phyloP scores from a whole-genome alignment of 257 asterid genomes.

The Plantago ovata region DNA sequence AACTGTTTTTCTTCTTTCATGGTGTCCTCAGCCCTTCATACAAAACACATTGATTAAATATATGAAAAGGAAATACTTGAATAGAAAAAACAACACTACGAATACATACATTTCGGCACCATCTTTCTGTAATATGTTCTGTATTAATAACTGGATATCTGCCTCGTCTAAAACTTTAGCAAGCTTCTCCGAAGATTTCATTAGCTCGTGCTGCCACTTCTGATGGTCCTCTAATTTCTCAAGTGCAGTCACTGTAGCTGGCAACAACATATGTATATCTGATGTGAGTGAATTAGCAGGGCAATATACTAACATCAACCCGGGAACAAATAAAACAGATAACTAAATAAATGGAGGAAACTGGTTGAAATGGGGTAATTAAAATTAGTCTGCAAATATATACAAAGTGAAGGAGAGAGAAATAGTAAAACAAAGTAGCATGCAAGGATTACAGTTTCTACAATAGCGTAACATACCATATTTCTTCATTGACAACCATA shows the following conservation, averaged over 20 bases:
- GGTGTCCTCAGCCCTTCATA: slow-evolving; percentile 67
- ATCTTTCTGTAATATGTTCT: slow-evolving; percentile 42
- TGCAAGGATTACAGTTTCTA: not conserved
- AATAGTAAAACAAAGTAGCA: not conserved
- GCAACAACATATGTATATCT: slow-evolving; percentile 21
- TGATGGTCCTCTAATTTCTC: slow-evolving; percentile 42
- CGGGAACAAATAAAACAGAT: slow-evolving; percentile 4
- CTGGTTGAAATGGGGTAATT: not conserved
- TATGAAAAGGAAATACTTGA: slow-evolving; percentile 16
- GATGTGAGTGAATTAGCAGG: slow-evolving; percentile 1
- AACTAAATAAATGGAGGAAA: not conserved
- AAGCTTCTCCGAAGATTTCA: slow-evolving; percentile 71
- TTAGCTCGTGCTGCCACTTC: slow-evolving; percentile 47
- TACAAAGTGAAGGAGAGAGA: slow-evolving; percentile 3
- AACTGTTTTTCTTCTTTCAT: slow-evolving; percentile 47
- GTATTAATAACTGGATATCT: slow-evolving; percentile 55
- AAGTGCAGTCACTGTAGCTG: slow-evolving; percentile 66
- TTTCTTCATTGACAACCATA: not conserved
- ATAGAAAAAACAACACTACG: slow-evolving; percentile 14
- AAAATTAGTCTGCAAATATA: not conserved
- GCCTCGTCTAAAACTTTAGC: slow-evolving; percentile 61
- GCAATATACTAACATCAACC: slow-evolving; percentile 11
- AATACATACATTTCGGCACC: slow-evolving; percentile 62
- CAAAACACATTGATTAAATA: slow-evolving; percentile 24
- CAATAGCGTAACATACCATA: not conserved